Evolutionary conservation across 2,329 filamentous ascomycete genomes (phyloP).

Genomic region (Bipolaris gigantea): DNA sequence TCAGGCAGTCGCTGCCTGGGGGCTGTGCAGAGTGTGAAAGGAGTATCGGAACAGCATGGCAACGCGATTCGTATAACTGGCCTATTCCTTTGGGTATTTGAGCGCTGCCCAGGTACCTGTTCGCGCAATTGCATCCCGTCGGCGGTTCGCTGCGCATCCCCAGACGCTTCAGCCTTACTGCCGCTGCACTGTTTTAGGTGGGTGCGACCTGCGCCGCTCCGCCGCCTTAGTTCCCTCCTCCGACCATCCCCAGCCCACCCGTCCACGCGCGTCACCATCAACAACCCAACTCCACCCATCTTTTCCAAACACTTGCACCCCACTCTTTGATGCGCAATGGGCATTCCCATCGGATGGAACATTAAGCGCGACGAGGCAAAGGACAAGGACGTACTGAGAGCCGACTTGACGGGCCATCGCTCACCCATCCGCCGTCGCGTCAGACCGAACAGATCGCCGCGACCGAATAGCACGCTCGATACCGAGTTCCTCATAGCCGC

Average conservation of each 20-base stretch:
- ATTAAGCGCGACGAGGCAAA: slow-evolving; percentile 55
- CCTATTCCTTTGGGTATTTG: not conserved
- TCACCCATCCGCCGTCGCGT: slow-evolving; percentile 61
- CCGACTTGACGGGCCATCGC: slow-evolving; percentile 57
- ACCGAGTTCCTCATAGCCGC: slow-evolving; percentile 19
- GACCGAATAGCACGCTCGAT: slow-evolving; percentile 22
- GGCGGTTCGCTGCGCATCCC: slow-evolving; percentile 12
- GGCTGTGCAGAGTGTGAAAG: not conserved
- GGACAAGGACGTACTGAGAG: slow-evolving; percentile 51
- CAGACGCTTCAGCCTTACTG: slow-evolving; percentile 27
- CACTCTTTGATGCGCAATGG: slow-evolving; percentile 45
- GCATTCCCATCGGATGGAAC: slow-evolving; percentile 52
- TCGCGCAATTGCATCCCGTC: slow-evolving; percentile 4
- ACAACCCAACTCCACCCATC: slow-evolving; percentile 13
- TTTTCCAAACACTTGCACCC: slow-evolving; percentile 15
- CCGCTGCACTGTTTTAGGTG: slow-evolving; percentile 16
- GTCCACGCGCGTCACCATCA: slow-evolving; percentile 31
- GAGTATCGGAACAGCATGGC: not conserved
- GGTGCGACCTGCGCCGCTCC: slow-evolving; percentile 11
- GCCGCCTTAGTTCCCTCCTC: slow-evolving; percentile 19
- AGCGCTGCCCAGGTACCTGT: not conserved
- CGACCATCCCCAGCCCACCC: slow-evolving; percentile 20
- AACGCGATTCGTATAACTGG: not conserved
- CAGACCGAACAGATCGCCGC: slow-evolving; percentile 29
- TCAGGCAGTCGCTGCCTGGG: not conserved